Evolutionary conservation across 306 rosid genomes (phyloP).

Genomic region (Inga leiocalycina): DNA sequence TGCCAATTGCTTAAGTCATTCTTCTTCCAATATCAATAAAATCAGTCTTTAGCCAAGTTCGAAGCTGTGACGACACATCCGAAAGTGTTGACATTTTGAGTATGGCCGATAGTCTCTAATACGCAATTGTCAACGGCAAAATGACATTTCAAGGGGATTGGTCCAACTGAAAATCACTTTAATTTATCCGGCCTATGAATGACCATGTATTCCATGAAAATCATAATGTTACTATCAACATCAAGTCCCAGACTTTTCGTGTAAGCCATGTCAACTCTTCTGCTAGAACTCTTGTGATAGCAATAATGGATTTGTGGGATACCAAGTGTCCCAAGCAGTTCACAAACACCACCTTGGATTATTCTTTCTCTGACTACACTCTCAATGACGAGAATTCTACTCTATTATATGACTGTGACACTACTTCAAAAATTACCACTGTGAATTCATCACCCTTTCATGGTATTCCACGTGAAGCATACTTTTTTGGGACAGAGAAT

Average conservation of each 20-base stretch:
- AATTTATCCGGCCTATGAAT: too few relatives aligned
- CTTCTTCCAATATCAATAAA: too few relatives aligned
- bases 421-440: neutral
- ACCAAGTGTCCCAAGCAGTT: constrained; percentile 14
- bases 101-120: too few relatives aligned
- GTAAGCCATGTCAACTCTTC: constrained; percentile 22
- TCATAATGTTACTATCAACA: constrained; percentile 21
- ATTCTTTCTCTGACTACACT: constrained; percentile 20
- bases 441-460: neutral
- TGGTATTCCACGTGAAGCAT: neutral
- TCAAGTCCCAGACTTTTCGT: constrained; percentile 28
- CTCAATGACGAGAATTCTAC: constrained; percentile 13
- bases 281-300: constrained; percentile 19
- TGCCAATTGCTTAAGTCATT: too few relatives aligned
- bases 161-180: too few relatives aligned
- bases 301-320: constrained; percentile 41
- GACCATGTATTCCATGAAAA: constrained; percentile 13
- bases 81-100: too few relatives aligned
- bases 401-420: constrained; percentile 35
- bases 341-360: constrained; percentile 27
- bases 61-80: too few relatives aligned
- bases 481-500: neutral
- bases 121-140: too few relatives aligned
- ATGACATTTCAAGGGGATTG: too few relatives aligned
- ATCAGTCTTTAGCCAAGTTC: too few relatives aligned